These are phyloP conservation scores for Waltergamsia citrina DNA, from an alignment of 2,329 filamentous ascomycete species.

Conservation along the genomic window DNA sequence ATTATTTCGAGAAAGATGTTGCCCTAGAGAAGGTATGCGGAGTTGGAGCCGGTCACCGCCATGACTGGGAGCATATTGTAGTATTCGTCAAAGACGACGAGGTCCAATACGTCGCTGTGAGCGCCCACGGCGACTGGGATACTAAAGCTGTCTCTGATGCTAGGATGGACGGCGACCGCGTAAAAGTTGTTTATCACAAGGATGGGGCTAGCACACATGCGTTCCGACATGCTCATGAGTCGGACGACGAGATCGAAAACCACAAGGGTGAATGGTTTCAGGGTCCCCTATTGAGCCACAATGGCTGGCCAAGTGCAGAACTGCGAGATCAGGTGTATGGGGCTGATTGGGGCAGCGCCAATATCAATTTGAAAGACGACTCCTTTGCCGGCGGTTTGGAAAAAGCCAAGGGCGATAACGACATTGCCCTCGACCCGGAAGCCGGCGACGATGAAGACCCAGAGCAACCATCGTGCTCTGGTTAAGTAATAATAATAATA, in stretches of 20 bases:
- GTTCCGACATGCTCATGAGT: constrained; percentile 19
- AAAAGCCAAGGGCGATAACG: no score
- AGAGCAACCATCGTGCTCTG: no score
- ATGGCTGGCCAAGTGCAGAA: constrained; percentile 16
- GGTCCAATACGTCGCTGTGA: constrained; percentile 16
- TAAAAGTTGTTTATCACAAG: constrained; percentile 19
- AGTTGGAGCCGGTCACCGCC: constrained; percentile 23
- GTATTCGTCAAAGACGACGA: constrained; percentile 17
- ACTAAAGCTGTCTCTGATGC: constrained; percentile 12
- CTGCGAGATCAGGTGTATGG: no score
- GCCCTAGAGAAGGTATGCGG: constrained; percentile 19
- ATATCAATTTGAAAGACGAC: no score
- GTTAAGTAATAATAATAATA: no score
- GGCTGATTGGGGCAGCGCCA: no score
- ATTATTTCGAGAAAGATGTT: constrained; percentile 35
- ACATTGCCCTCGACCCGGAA: no score
- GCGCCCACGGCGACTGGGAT: constrained; percentile 15
- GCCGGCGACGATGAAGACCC: no score
- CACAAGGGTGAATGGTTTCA: constrained; percentile 12
- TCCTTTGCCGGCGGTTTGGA: no score
- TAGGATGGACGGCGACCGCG: constrained; percentile 9
- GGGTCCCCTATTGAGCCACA: constrained; percentile 16
- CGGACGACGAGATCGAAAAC: constrained; percentile 16
- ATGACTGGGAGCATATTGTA: constrained; percentile 31
- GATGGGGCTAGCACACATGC: constrained; percentile 16